Conservation (phyloP, 2,329 filamentous ascomycete genomes). For the Stagonosporopsis chrysanthemi region DNA sequence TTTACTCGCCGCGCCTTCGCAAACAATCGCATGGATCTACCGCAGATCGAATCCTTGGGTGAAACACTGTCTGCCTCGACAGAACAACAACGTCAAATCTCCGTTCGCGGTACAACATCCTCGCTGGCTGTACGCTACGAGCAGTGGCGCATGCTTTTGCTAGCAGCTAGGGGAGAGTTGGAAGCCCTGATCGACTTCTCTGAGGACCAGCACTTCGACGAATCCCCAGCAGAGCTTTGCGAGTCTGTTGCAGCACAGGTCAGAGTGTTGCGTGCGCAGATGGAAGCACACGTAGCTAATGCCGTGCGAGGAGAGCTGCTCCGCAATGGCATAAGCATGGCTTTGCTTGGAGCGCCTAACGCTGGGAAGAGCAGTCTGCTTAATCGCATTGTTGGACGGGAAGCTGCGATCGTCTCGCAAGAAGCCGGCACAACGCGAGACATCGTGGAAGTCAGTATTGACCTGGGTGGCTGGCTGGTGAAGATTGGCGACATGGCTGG, state of each 20-base stretch:
- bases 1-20: slow-evolving; percentile 93
- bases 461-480: slow-evolving; percentile 88
- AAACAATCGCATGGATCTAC: slow-evolving; percentile 83
- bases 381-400: slow-evolving; percentile 86
- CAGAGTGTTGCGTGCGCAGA: slow-evolving; percentile 64
- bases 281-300: slow-evolving; percentile 75
- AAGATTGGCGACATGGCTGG: slow-evolving; percentile 97
- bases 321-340: slow-evolving; percentile 82
- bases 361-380: slow-evolving; percentile 94
- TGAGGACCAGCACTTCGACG: slow-evolving; percentile 97
- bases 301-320: slow-evolving; percentile 84
- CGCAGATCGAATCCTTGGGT: slow-evolving; percentile 75
- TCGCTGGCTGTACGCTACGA: slow-evolving; percentile 79
- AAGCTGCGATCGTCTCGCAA: slow-evolving; percentile 92
- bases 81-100: slow-evolving; percentile 89
- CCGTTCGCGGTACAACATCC: slow-evolving; percentile 78
- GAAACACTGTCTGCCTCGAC: slow-evolving; percentile 73
- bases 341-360: slow-evolving; percentile 89
- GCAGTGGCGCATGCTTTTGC: slow-evolving; percentile 75
- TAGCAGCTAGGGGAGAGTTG: slow-evolving; percentile 86
- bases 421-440: slow-evolving; percentile 95
- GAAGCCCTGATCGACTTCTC: slow-evolving; percentile 97
- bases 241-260: slow-evolving; percentile 73
- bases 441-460: slow-evolving; percentile 88
- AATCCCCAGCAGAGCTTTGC: slow-evolving; percentile 77